Evolutionary conservation across 2,329 filamentous ascomycete species (phyloP).

Genomic region (Pseudogymnoascus sp.): DNA sequence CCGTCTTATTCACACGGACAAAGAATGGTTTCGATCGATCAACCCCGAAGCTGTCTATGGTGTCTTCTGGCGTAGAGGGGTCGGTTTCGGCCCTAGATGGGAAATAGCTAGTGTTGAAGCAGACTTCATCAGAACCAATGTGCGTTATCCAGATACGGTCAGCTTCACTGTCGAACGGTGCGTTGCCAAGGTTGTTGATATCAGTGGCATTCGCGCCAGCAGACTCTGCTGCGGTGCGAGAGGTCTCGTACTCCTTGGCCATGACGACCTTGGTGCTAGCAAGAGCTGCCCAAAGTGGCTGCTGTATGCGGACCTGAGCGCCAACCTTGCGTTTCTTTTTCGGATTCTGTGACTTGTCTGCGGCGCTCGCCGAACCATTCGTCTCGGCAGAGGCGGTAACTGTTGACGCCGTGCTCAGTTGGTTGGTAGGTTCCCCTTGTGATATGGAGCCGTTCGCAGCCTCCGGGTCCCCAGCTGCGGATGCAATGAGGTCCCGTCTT

Average conservation of each 20-base stretch:
- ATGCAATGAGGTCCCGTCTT: slow-evolving; percentile 42
- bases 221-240: slow-evolving; percentile 65
- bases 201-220: slow-evolving; percentile 68
- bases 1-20: slow-evolving; percentile 68
- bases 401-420: slow-evolving; percentile 24
- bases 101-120: slow-evolving; percentile 65
- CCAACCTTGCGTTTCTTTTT: slow-evolving; percentile 89
- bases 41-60: slow-evolving; percentile 35
- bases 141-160: slow-evolving; percentile 76
- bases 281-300: slow-evolving; percentile 89
- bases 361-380: slow-evolving; percentile 31
- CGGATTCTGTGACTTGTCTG: slow-evolving; percentile 44
- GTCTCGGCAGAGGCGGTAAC: slow-evolving; percentile 43
- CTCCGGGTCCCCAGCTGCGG: slow-evolving; percentile 52
- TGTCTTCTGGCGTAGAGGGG: slow-evolving; percentile 20
- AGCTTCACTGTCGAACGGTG: slow-evolving; percentile 61
- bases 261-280: slow-evolving; percentile 96
- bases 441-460: slow-evolving; percentile 39
- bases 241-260: slow-evolving; percentile 83
- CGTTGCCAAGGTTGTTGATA: slow-evolving; percentile 68
- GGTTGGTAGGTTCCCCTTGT: not conserved
- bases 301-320: slow-evolving; percentile 79
- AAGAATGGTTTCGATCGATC: slow-evolving; percentile 69
- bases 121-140: slow-evolving; percentile 68
- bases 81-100: slow-evolving; percentile 30